Base-by-base conservation (phyloP, 2,329 filamentous ascomycete genomes). In the Beauveria bassiana region DNA sequence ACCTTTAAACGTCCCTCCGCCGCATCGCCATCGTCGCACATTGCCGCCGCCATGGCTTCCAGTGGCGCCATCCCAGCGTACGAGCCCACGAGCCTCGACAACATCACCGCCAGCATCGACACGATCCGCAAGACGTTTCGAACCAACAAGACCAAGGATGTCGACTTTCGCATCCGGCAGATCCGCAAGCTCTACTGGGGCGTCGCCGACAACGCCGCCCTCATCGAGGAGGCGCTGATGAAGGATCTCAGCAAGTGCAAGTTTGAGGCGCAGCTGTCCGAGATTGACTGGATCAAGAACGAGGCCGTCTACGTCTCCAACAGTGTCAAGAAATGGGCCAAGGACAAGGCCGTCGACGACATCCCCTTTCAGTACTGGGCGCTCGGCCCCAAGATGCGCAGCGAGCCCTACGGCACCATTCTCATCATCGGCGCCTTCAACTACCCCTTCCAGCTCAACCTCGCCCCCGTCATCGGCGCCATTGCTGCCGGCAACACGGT, bases 121-220 rank as follows among this genome's bases (percentile, higher is more conserved):
- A 81, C 77, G 7, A 77, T 89, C 49, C 86, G 86, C 70, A 76
- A 80, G 57, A 86, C 87, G n/a, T 98, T 91, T 76, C 81, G 82
- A 68, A 83, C 89, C 20, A 87, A 92, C 73, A 89, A 88, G 77
- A 97, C 93, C 49, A 91, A 91, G 71, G 83, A 90, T 60, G 72
- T 97, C 64, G 83, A 90, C 69, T 98, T 89, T 78, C 87, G 95
- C 65, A 80, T 93, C 65, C 81, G 85, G 60, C 95, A 98, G 81
- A 85, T 99, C 64, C 89, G 93, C 68, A 93, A 92, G 81, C 86
- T 98, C 61, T 98, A 96, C 80, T 98, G 95, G 95, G 92, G 84
- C 8, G 74, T 97, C 67, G 86, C 86, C 66, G 93, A 98, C 79
- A 87, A 90, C 72, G 82, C 86, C 61, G 79, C 85, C 51, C 83